These are phyloP conservation scores for Neurospora sublineolata DNA, from an alignment of 495 filamentous ascomycete genomes.

Conservation along the genomic window DNA sequence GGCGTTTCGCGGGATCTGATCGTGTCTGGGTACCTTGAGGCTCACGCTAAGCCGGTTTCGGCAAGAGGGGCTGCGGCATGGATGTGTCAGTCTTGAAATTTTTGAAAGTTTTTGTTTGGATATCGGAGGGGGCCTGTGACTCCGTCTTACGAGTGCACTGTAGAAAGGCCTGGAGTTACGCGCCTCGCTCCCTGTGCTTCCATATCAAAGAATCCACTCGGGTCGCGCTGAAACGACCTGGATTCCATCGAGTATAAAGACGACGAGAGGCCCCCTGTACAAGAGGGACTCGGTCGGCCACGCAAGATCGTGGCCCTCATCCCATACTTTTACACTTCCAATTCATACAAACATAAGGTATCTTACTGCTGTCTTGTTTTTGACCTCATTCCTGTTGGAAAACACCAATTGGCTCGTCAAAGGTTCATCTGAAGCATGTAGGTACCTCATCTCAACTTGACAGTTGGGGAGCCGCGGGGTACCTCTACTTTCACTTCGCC, in stretches of 20 bases:
- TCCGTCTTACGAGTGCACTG: not conserved
- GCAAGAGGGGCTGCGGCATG: not conserved
- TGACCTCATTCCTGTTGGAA: not conserved
- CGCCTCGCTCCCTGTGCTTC: not conserved
- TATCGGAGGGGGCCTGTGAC: not conserved
- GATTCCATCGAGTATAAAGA: not conserved
- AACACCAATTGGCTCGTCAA: not conserved
- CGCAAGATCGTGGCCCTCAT: not conserved
- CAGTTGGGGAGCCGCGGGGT: not conserved
- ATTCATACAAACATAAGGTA: not conserved
- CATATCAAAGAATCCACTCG: not conserved
- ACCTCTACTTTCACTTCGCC: not conserved
- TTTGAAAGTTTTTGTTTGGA: not conserved
- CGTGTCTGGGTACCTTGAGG: not conserved
- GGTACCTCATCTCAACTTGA: not conserved
- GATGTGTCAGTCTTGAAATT: constrained; percentile 1
- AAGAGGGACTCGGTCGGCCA: not conserved
- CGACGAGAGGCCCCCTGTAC: not conserved
- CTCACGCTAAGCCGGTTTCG: not conserved
- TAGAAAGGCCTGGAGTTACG: not conserved
- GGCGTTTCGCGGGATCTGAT: constrained; percentile 12
- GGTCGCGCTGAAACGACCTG: not conserved
- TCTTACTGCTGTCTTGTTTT: not conserved
- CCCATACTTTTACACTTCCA: not conserved
- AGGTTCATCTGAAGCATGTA: not conserved